Base-by-base conservation (phyloP, 2,329 filamentous ascomycete genomes). In the Pleurostoma richardsiae region DNA sequence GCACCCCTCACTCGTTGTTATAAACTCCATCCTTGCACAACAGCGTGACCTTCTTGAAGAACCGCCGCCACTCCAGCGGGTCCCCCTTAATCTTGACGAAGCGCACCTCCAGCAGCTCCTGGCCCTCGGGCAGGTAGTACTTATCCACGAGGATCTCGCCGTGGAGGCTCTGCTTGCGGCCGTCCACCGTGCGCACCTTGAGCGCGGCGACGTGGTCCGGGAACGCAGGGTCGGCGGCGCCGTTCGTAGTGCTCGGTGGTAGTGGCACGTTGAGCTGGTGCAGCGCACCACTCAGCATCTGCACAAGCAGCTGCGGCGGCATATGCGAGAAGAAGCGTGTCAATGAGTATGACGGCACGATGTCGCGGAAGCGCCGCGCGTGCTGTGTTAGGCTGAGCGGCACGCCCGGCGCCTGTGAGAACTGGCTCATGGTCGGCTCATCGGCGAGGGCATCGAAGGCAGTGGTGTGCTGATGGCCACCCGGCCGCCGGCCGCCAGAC, bases 51-150 rank as follows among this genome's bases (percentile, higher is more conserved):
- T 90, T 91, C 70, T 99, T 99, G 75, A 99, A 99, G 63, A 99
- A 90, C 31, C 94, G 76, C 50, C 94, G 81, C 94, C 95, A 99
- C 71, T 97, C 92, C 43, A 99, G 70, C 4, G 94, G 94, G 71
- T 99, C 94, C 5, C 94, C 94, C 70, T 96, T 96, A 45, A 88
- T 79, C 70, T 99, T 99, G 54, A 95, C 80, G 62, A 99, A 97
- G 44, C 90, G 79, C 29, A 96, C 88, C 64, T 96, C 91, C 28
- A 91, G 76, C 30, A 92, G 67, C 50, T 87, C 85, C 66, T 59
- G 69, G 58, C 53, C 70, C 45, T 75, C 72, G 2, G 70, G 78
- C 53, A 85, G 75, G 39, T 67, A 63, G 60, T 80, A 80, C 66
- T 72, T 79, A 60, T 92, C 86, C 5, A 94, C 72, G 10, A 88